Conservation (phyloP, 208 protist genomes). For the Spongospora subterranea region DNA sequence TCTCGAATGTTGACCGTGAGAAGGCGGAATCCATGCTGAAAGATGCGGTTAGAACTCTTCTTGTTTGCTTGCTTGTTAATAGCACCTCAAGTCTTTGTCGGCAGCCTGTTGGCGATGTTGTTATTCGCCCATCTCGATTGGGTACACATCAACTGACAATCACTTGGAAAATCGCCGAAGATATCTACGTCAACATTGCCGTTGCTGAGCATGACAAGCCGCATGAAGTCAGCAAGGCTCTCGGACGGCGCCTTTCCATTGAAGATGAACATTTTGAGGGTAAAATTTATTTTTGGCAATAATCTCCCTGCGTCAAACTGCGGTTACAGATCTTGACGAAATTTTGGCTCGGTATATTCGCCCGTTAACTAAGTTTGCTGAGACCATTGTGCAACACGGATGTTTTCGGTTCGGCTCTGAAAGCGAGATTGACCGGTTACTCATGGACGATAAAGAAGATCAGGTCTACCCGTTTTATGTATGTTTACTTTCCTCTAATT, state of each 20-base stretch:
- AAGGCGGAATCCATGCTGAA: conserved; percentile 25
- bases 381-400: conserved; percentile 18
- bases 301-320: not conserved
- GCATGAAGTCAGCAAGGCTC: not conserved
- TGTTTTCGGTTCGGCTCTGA: conserved; percentile 7
- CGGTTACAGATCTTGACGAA: conserved; percentile 30
- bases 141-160: conserved; percentile 30
- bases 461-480: not conserved
- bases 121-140: conserved; percentile 17
- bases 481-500: conserved; percentile 1
- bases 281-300: not conserved
- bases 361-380: not conserved
- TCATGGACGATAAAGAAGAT: conserved; percentile 51
- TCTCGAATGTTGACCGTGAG: conserved; percentile 47
- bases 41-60: not conserved
- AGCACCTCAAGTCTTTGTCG: not conserved
- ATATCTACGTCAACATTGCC: conserved; percentile 19
- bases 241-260: conserved; percentile 9
- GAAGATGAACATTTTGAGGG: conserved; percentile 32
- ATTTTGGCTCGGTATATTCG: conserved; percentile 42
- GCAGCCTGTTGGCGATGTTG: conserved; percentile 46
- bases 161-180: conserved; percentile 13
- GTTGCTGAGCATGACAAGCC: conserved; percentile 37
- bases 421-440: conserved; percentile 16
- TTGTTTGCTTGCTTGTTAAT: not conserved